Percentiles rank a stretch among this genome's conserved stretches.
phyloP scores from a whole-genome alignment of 192 early-diverging fungal genomes.

The Coemansia sp. region DNA sequence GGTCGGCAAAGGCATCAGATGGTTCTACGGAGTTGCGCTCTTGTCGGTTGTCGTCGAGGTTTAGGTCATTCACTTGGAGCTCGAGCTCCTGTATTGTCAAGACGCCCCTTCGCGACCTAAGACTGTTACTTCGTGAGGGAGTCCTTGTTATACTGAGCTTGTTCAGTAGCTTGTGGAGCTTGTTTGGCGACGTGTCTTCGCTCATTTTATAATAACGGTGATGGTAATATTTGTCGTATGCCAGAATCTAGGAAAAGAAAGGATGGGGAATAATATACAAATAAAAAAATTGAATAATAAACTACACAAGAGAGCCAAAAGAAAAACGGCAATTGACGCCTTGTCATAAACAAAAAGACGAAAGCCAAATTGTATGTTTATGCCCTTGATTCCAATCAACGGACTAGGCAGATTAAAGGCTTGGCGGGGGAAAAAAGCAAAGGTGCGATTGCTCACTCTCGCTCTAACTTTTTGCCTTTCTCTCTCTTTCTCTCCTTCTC shows the following conservation, averaged over 20 bases:
- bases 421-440: too few relatives aligned
- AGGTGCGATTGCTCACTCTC: too few relatives aligned
- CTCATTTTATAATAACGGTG: conserved; percentile 4
- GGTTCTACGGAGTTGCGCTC: background rate
- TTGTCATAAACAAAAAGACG: background rate
- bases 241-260: background rate
- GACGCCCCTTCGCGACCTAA: conserved; percentile 33
- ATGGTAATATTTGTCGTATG: background rate
- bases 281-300: background rate
- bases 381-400: background rate
- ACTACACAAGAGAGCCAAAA: background rate
- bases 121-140: conserved; percentile 16
- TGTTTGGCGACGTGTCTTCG: conserved; percentile 23
- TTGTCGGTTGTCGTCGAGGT: background rate
- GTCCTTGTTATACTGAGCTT: conserved; percentile 28
- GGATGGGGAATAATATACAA: background rate
- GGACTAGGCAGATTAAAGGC: background rate
- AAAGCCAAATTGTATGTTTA: too few relatives aligned
- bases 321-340: background rate
- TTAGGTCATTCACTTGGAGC: background rate
- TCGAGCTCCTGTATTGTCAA: conserved; percentile 16
- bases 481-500: background rate
- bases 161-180: conserved; percentile 23
- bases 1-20: background rate
- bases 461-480: too few relatives aligned